Conservation (phyloP, 2,329 filamentous ascomycete genomes). For the Paraphaeosphaeria minitans region DNA sequence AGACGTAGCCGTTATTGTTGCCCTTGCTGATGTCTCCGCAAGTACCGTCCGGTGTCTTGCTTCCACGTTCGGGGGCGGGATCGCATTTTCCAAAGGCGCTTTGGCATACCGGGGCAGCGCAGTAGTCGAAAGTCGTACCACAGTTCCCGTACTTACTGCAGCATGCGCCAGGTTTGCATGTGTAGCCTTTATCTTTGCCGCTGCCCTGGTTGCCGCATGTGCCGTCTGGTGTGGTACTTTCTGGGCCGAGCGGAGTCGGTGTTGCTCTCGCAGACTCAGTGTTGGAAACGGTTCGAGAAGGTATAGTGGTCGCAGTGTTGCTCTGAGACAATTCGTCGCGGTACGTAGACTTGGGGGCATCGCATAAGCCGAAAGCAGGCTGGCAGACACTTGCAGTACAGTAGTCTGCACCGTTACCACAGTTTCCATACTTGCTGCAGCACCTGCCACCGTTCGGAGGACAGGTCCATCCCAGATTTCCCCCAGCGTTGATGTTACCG, state of each 20-base stretch:
- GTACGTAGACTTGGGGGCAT: not conserved
- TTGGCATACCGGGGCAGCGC: conserved; percentile 11
- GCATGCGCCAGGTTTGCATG: conserved; percentile 2
- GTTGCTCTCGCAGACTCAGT: not conserved
- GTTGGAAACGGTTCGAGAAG: not conserved
- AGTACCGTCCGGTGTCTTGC: conserved; percentile 11
- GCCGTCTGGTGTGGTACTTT: conserved; percentile 1
- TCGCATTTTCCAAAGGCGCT: conserved; percentile 11
- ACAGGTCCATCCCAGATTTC: conserved; percentile 15
- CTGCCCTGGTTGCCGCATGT: not conserved
- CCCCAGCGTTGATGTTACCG: conserved; percentile 16
- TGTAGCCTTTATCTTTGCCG: conserved; percentile 5
- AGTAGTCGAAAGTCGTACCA: conserved; percentile 10
- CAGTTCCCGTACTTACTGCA: conserved; percentile 15
- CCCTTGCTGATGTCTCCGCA: conserved; percentile 12
- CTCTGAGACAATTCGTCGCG: not conserved
- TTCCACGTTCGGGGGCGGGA: conserved; percentile 1
- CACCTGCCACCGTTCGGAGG: conserved; percentile 15
- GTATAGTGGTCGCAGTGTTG: not conserved
- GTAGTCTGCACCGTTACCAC: conserved; percentile 4
- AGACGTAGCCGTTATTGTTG: conserved; percentile 36
- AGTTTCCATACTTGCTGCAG: conserved; percentile 7
- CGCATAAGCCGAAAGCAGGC: conserved; percentile 3
- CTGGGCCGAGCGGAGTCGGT: not conserved
- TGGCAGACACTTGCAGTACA: not conserved